Evolutionary conservation across 768 basidiomycete genomes (phyloP).

Genomic region (Myochromella boudieri): DNA sequence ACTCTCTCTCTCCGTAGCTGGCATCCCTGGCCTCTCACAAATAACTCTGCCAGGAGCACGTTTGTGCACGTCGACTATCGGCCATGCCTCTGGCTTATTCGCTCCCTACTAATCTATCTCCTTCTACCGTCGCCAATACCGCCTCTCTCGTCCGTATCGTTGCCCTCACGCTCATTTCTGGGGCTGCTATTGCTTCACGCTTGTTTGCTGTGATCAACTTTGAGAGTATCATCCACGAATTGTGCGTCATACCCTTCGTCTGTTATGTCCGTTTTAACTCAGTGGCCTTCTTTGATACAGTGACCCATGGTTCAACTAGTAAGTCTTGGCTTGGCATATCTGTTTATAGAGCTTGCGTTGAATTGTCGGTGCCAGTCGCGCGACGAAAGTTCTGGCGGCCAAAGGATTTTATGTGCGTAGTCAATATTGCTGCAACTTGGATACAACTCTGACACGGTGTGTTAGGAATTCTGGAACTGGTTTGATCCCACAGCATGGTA

Average conservation of each 20-base stretch:
- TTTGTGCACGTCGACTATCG: slow-evolving; percentile 21
- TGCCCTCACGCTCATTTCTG: slow-evolving; percentile 88
- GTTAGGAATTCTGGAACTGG: slow-evolving; percentile 99
- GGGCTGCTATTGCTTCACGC: slow-evolving; percentile 92
- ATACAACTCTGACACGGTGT: slow-evolving; percentile 1
- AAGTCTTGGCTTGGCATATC: slow-evolving; percentile 36
- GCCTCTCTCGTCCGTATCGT: slow-evolving; percentile 88
- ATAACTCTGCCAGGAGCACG: slow-evolving; percentile 13
- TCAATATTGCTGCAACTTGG: background rate
- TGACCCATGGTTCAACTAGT: slow-evolving; percentile 99
- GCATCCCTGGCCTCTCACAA: too few species aligned
- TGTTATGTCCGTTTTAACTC: slow-evolving; percentile 10
- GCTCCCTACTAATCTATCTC: slow-evolving; percentile 68
- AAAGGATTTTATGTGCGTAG: slow-evolving; percentile 91
- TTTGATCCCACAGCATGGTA: slow-evolving; percentile 99
- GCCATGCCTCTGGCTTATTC: slow-evolving; percentile 76
- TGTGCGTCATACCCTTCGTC: slow-evolving; percentile 54
- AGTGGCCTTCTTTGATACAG: slow-evolving; percentile 37
- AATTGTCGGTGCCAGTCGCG: slow-evolving; percentile 59
- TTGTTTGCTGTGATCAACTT: slow-evolving; percentile 97
- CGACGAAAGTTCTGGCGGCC: slow-evolving; percentile 85
- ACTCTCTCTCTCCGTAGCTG: too few species aligned
- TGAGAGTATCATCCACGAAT: slow-evolving; percentile 99
- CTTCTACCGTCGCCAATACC: slow-evolving; percentile 79
- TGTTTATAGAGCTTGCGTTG: slow-evolving; percentile 13